Evolutionary conservation across 495 filamentous ascomycete species (phyloP).

Genomic region (Hypoxylon fragiforme): DNA sequence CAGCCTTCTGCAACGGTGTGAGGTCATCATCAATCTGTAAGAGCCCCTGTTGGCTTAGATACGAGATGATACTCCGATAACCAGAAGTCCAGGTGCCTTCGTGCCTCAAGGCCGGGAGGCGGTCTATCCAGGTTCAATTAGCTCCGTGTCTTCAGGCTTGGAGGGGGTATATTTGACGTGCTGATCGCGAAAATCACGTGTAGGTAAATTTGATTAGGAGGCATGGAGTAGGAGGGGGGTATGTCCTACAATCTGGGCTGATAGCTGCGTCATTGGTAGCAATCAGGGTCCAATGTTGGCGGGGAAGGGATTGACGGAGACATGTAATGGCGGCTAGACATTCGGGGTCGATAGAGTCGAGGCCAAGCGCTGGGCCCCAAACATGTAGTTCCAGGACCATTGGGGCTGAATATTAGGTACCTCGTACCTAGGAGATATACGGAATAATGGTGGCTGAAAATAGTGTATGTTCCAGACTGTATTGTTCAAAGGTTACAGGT

Average conservation of each 20-base stretch:
- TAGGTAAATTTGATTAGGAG: constrained; percentile 21
- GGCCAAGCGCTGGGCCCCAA: constrained; percentile 85
- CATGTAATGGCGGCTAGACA: constrained; percentile 79
- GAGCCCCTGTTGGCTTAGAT: constrained; percentile 65
- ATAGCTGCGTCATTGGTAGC: constrained; percentile 73
- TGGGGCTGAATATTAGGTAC: background rate
- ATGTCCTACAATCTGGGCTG: constrained; percentile 71
- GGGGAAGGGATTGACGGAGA: constrained; percentile 59
- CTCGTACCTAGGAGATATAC: too few species aligned
- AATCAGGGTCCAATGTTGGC: constrained; percentile 72
- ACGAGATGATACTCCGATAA: constrained; percentile 72
- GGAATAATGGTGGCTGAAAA: background rate
- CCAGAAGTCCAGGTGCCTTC: constrained; percentile 65
- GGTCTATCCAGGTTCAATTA: constrained; percentile 53
- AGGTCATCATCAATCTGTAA: constrained; percentile 62
- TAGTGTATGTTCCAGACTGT: background rate
- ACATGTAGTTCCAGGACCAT: constrained; percentile 82
- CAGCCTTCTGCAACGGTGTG: constrained; percentile 68
- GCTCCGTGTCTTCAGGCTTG: constrained; percentile 9
- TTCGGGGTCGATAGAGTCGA: constrained; percentile 89
- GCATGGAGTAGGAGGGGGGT: constrained; percentile 8
- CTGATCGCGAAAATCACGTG: constrained; percentile 16
- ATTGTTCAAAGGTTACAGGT: too few species aligned
- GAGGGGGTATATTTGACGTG: constrained; percentile 14
- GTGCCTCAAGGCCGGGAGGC: constrained; percentile 74